Evolutionary conservation across 1,284 basidiomycete species (phyloP), one percentile per base, ranked within the genome.

Genomic region (Retiboletus flavoniger): DNA sequence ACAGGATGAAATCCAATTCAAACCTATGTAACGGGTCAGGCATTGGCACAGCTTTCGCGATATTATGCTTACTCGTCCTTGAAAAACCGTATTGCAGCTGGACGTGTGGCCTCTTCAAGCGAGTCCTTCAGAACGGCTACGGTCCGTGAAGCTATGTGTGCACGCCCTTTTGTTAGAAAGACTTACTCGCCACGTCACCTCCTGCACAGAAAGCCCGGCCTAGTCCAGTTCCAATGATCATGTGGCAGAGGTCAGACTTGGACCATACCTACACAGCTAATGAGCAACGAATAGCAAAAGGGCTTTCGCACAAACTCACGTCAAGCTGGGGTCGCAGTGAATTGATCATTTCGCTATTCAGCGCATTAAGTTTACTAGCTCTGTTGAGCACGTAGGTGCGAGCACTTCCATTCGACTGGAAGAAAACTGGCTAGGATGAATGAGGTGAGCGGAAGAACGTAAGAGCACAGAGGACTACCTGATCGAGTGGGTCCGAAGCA

Each of bases 121-220:
- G 82, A 80, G 57, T 83, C 64, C 50, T 74, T 57, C 16, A 87
- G 74, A 45, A 91, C 81, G 61, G 72, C 89, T 91, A 61, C 2
- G 29, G 14, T 41, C 38, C 41, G 47, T 73, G 50, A 66, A 47
- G 45, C 38, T 46, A 35, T 47, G 36, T 40, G 45, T 47, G 59
- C 46, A 58, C 28, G 50, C 36, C 26, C 26, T 35, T 32, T 51
- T 16, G 7, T 28, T 31, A 45, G 46, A 43, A 47, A 38, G 44
- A 78, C 85, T 66, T 67, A 93, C 93, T 76, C 59, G 84, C 84
- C 51, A 99, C 91, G 71, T 99, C 97, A 51, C 96, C 96, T 21
- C 96, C 97, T 6, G 93, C 90, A 69, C 95, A 99, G 68, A 98
- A 98, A 11, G 90, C 93, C 55, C 87, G 79, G 11, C 91, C 92